Evolutionary conservation across 1,284 basidiomycete genomes (phyloP), one percentile per base, ranked within the genome.

Genomic region (Cryptococcus sp.): DNA sequence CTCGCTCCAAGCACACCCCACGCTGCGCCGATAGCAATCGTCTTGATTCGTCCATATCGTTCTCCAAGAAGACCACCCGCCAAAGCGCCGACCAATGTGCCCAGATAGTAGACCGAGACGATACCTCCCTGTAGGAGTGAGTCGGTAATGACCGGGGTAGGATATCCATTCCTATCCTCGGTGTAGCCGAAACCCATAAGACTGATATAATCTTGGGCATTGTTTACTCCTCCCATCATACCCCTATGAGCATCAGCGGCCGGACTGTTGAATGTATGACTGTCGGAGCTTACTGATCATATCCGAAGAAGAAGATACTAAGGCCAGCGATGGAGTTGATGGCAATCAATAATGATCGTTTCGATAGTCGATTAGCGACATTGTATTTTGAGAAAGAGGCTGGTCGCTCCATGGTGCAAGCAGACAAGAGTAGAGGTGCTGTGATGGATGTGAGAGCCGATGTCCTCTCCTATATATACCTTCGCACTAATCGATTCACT

Each of bases 31-130:
- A 62, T 39, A 18, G 56, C 55, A 36, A 61, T 53, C 1, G 61
- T 59, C 22, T 46, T 45, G 41, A 68, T 49, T 21, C 66, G n/a
- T 2, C 64, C 67, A 21, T 63, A 52, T 34, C 52, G 50, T n/a
- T 68, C 67, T 41, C 67, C 67, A 4, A 67, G 31, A 28, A 49
- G 55, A 14, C 66, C 66, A 10, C 64, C 52, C 11, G 55, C 48
- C 24, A 71, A 45, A 11, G 59, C 62, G 7, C 70, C 69, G 16
- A 71, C 51, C 0, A 73, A 55, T 0, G 65, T 63, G 10, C 69
- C 70, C 13, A 61, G 53, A 34, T 65, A 64, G 57, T 66, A 69
- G 42, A 69, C 53, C 7, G 56, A 52, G 10, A 63, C 60, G 49
- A 62, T 68, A 11, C 67, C 67, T 28, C 69, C 69, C n/a, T 40